A percentile compares a stretch with the other conserved stretches of the same genome.
Evolutionary conservation across 352 stramenopile genomes (phyloP).

Genomic region (Pythium oligandrum): DNA sequence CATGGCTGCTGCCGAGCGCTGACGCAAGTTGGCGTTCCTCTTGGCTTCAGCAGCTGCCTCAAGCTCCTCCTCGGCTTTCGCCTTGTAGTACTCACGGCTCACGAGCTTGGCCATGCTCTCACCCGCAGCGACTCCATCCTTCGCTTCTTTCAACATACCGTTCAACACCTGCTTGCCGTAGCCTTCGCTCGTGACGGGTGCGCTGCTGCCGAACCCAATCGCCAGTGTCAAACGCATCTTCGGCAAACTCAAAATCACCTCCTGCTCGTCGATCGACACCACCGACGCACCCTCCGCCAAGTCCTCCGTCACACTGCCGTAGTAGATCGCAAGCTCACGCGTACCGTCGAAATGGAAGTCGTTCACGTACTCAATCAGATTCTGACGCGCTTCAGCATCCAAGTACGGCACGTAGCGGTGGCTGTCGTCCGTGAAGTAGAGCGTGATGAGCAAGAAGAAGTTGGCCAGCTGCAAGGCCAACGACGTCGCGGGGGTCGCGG

Average conservation of each 20-base stretch:
- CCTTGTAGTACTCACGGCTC: constrained; percentile 58
- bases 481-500: constrained; percentile 89
- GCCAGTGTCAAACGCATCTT: constrained; percentile 83
- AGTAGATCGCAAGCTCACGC: constrained; percentile 73
- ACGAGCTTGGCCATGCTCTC: constrained; percentile 80
- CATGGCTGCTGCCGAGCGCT: constrained; percentile 9
- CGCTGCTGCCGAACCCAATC: constrained; percentile 76
- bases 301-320: constrained; percentile 78
- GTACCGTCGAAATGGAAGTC: constrained; percentile 72
- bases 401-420: constrained; percentile 69
- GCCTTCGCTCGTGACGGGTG: constrained; percentile 63
- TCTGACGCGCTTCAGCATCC: constrained; percentile 66
- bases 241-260: constrained; percentile 65
- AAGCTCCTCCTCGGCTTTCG: constrained; percentile 38
- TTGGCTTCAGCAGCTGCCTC: constrained; percentile 19
- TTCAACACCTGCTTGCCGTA: constrained; percentile 67
- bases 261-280: constrained; percentile 78
- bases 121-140: constrained; percentile 45
- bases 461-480: constrained; percentile 91
- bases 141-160: constrained; percentile 62
- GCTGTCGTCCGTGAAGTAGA: constrained; percentile 65
- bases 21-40: constrained; percentile 33
- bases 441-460: constrained; percentile 72
- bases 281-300: constrained; percentile 52
- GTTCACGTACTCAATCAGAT: constrained; percentile 71